Evolutionary conservation across 2,329 filamentous ascomycete genomes (phyloP), one percentile per base, ranked within the genome.

Genomic region (Colletotrichum agaves): DNA sequence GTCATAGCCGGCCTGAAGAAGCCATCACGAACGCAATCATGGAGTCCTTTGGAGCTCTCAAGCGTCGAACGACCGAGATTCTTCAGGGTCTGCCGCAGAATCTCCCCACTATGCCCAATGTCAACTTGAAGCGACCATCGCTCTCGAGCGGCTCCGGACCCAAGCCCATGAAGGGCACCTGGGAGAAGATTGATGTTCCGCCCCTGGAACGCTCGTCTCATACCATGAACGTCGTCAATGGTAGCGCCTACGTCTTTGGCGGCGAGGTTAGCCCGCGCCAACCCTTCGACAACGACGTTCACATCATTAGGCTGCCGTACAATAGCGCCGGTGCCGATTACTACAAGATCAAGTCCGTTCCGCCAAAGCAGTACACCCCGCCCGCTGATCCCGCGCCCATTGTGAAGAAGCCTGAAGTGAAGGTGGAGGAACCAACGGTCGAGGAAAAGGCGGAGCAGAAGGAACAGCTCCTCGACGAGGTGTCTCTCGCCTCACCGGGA

Each of bases 151-250:
- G 61, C 21, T 56, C 65, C 39, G 46, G 44, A 53, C 71, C 75
- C 11, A 72, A 74, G 46, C 75, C 75, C 49, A 80, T 88, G 72
- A 86, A 83, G 71, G 88, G 83, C 39, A 89, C 87, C 57, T 90
- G 88, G 88, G 83, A 89, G 73, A 85, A 84, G 72, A 82, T 91
- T 72, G 75, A 82, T 44, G 74, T 87, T 37, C 83, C 86, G 3
- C 71, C 82, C 1, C 83, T 94, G 7, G 87, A 88, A 43, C 89
- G 92, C 61, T 95, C 93, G 1, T 94, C 92, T 0, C 93, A 96
- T 74, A 86, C 87, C 3, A 76, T 94, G 72, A 85, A 92, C 47
- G 84, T 90, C 50, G 76, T 90, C 52, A 80, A 80, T 37, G 80
- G 84, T 27, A 80, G 80, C 43, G 85, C 86, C 46, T 91, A 88